phyloP scores from a whole-genome alignment of 2,329 filamentous ascomycete species.

The Lecanicillium sp. region DNA sequence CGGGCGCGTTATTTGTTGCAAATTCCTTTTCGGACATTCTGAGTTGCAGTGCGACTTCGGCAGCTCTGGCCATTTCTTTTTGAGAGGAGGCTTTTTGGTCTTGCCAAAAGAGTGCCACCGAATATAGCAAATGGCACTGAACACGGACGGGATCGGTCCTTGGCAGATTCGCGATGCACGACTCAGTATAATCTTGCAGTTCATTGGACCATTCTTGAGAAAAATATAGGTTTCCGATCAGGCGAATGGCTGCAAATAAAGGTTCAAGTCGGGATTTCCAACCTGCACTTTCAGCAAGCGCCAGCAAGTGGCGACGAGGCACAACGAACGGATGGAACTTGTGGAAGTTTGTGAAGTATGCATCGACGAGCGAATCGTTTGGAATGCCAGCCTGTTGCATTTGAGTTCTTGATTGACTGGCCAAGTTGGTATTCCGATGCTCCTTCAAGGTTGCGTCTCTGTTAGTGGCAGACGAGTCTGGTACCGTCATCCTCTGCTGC shows the following conservation, averaged over 20 bases:
- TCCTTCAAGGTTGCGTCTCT: no score
- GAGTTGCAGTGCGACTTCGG: slow-evolving; percentile 52
- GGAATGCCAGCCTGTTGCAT: no score
- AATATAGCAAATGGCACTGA: slow-evolving; percentile 31
- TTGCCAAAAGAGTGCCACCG: slow-evolving; percentile 31
- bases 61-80: slow-evolving; percentile 39
- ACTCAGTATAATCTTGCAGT: slow-evolving; percentile 11
- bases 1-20: slow-evolving; percentile 39
- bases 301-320: slow-evolving; percentile 18
- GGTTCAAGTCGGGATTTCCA: slow-evolving; percentile 16
- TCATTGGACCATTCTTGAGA: slow-evolving; percentile 7
- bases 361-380: slow-evolving; percentile 23
- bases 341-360: slow-evolving; percentile 33
- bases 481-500: slow-evolving; percentile 11
- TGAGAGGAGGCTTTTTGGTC: slow-evolving; percentile 22
- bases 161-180: slow-evolving; percentile 2
- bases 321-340: slow-evolving; percentile 26
- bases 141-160: slow-evolving; percentile 25
- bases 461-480: no score
- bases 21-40: slow-evolving; percentile 53
- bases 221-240: slow-evolving; percentile 30
- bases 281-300: slow-evolving; percentile 6
- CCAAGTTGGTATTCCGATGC: no score
- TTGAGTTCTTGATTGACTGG: no score
- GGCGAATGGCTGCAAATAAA: slow-evolving; percentile 24